These are phyloP conservation scores for Rubroboletus satanas DNA, from an alignment of 768 basidiomycete species.

Conservation along the genomic window DNA sequence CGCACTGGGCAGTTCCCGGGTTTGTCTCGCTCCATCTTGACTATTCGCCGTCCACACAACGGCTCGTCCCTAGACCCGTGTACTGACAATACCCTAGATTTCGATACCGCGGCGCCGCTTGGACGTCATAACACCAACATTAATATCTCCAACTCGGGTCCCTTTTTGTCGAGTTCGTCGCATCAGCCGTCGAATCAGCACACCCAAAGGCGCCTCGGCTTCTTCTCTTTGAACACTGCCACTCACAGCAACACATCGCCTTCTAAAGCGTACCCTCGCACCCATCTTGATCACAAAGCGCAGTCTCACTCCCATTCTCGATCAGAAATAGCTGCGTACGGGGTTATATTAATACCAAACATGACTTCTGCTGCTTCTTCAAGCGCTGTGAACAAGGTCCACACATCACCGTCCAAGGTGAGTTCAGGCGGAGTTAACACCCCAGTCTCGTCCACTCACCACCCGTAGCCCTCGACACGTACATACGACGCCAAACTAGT, in stretches of 20 bases:
- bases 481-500: constrained; percentile 81
- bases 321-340: constrained; percentile 31
- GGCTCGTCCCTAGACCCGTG: constrained; percentile 1
- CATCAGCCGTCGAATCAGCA: constrained; percentile 30
- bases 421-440: constrained; percentile 22
- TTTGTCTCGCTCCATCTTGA: constrained; percentile 15
- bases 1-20: constrained; percentile 16
- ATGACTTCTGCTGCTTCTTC: constrained; percentile 31
- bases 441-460: constrained; percentile 6
- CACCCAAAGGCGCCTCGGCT: constrained; percentile 29
- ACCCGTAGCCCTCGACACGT: constrained; percentile 53
- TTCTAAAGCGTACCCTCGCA: constrained; percentile 23
- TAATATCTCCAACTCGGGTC: constrained; percentile 10
- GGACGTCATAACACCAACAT: constrained; percentile 11
- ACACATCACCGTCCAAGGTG: constrained; percentile 36
- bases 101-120: constrained; percentile 2
- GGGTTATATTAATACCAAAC: constrained; percentile 9
- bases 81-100: constrained; percentile 17
- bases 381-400: constrained; percentile 24
- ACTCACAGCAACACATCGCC: constrained; percentile 33
- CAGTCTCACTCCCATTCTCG: constrained; percentile 38
- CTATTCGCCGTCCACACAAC: not conserved
- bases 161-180: constrained; percentile 10
- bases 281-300: constrained; percentile 30
- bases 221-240: constrained; percentile 37